These are phyloP conservation scores for Ascodesmis nigricans DNA, from an alignment of 495 filamentous ascomycete species.

Conservation along the genomic window DNA sequence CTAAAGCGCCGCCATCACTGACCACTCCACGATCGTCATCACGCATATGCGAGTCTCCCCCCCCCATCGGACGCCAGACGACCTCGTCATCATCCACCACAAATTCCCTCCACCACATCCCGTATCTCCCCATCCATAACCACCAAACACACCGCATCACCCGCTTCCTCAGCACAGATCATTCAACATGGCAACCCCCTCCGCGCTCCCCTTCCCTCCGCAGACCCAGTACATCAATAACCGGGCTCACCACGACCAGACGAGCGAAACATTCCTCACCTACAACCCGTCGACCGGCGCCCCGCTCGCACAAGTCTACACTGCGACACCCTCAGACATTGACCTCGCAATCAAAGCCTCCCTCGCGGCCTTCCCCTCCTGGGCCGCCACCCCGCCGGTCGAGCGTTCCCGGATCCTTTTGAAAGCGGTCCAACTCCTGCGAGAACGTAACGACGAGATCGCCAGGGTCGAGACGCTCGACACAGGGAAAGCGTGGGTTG, in stretches of 20 bases:
- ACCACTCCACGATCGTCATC: too few species aligned
- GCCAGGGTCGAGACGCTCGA: conserved; percentile 47
- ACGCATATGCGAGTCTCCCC: too few species aligned
- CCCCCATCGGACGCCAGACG: too few species aligned
- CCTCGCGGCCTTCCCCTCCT: conserved; percentile 37
- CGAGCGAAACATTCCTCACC: conserved; percentile 32
- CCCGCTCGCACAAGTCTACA: conserved; percentile 39
- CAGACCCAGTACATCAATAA: conserved; percentile 3
- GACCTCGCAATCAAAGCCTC: conserved; percentile 43
- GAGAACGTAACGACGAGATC: conserved; percentile 46
- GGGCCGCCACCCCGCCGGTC: conserved; percentile 42
- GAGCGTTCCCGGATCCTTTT: conserved; percentile 49
- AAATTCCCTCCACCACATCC: too few species aligned
- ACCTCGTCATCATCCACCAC: too few species aligned
- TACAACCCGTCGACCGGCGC: conserved; percentile 45
- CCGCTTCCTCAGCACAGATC: not conserved
- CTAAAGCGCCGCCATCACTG: too few species aligned
- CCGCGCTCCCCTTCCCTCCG: conserved; percentile 1
- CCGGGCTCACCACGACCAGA: conserved; percentile 6
- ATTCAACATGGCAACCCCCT: not conserved
- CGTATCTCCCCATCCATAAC: too few species aligned
- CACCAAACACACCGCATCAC: not conserved
- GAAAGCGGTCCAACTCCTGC: conserved; percentile 40
- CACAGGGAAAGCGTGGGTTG: conserved; percentile 52
- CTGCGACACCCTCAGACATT: conserved; percentile 39